Evolutionary conservation across 164 flowering plant species (phyloP).

Genomic region (Chimonanthus praecox): DNA sequence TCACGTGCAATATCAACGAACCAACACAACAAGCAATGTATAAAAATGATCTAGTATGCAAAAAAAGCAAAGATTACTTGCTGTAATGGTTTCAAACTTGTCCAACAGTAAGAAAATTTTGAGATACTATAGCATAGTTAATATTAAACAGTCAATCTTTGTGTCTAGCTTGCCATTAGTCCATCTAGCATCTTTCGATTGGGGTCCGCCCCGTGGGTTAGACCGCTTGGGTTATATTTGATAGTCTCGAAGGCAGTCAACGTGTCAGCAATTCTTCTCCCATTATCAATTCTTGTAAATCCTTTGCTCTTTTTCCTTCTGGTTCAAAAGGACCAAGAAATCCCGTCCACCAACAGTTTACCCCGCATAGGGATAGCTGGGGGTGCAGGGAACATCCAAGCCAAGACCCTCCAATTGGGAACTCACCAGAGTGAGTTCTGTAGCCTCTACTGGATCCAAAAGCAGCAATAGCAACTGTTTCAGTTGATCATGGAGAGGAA

Average conservation of each 20-base stretch:
- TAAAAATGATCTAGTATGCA: no score
- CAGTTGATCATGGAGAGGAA: no score
- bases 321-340: background rate
- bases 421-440: background rate
- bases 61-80: no score
- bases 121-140: no score
- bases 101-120: no score
- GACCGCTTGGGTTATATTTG: conserved; percentile 11
- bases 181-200: conserved; percentile 11
- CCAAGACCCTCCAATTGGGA: background rate
- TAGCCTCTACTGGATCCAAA: background rate
- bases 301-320: no score
- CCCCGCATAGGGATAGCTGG: background rate
- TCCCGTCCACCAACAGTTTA: background rate
- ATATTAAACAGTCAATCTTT: background rate
- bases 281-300: no score
- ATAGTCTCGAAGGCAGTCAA: conserved; percentile 13
- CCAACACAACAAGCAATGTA: no score
- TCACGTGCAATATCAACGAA: no score
- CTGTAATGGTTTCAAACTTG: no score
- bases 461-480: no score
- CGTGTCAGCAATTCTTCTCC: background rate
- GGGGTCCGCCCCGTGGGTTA: conserved; percentile 10
- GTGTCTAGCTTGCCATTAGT: conserved; percentile 3
- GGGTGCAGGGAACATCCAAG: background rate